These are phyloP conservation scores for Botrytis sinoallii DNA, from an alignment of 2,329 filamentous ascomycete genomes.

Conservation along the genomic window DNA sequence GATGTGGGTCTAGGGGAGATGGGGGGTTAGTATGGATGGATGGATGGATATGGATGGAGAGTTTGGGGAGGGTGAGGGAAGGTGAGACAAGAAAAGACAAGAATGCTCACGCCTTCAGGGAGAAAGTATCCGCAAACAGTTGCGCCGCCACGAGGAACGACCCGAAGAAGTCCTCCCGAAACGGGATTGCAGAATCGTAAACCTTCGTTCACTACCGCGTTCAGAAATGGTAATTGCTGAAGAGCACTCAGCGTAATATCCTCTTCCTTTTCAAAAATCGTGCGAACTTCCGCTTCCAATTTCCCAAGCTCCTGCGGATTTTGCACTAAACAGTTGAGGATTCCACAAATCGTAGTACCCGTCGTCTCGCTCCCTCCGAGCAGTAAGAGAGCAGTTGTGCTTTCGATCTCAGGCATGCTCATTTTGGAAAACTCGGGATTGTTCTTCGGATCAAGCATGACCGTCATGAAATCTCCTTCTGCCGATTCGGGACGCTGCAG, in stretches of 20 bases:
- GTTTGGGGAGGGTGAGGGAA: no score
- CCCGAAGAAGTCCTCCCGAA: background rate
- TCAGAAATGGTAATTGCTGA: background rate
- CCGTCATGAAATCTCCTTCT: background rate
- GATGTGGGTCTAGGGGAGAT: background rate
- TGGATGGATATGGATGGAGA: background rate
- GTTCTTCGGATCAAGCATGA: background rate
- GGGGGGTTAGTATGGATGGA: background rate
- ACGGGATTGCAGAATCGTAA: background rate
- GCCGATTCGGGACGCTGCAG: background rate
- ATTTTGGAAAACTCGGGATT: background rate
- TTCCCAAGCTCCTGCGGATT: background rate
- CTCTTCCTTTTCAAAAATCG: background rate
- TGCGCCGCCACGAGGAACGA: background rate
- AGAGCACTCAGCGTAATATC: background rate
- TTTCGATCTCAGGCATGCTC: background rate
- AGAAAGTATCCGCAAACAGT: background rate
- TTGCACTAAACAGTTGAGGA: background rate
- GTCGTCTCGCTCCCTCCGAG: background rate
- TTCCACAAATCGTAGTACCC: background rate
- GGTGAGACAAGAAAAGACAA: no score
- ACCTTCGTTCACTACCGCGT: background rate
- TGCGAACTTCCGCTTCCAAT: background rate
- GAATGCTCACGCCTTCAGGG: background rate
- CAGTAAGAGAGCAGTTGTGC: background rate